Evolutionary conservation across 352 stramenopile genomes (phyloP).

Genomic region (Blastocystis sp.): DNA sequence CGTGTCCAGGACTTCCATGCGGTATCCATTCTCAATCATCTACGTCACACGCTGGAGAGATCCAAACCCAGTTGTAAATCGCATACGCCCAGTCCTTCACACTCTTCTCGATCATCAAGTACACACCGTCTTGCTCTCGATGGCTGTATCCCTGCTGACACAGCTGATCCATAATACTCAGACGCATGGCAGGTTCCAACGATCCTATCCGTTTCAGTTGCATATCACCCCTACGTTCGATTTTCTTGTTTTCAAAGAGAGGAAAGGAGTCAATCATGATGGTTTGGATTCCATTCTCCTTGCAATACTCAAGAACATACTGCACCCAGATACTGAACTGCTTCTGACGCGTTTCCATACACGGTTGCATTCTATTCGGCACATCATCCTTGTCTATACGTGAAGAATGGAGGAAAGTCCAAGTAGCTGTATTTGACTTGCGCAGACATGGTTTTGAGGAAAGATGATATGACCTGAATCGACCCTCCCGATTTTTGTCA

Average conservation of each 20-base stretch:
- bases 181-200: neutral
- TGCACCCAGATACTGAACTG: constrained; percentile 29
- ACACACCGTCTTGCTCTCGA: neutral
- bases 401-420: constrained; percentile 31
- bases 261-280: neutral
- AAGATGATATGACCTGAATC: neutral
- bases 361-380: neutral
- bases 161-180: neutral
- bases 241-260: constrained; percentile 21
- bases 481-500: neutral
- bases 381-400: neutral
- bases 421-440: neutral
- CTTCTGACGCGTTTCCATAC: neutral
- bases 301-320: constrained; percentile 43
- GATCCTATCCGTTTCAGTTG: neutral
- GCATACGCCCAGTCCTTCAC: constrained; percentile 48
- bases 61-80: constrained; percentile 27
- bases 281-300: neutral
- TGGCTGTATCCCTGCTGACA: constrained; percentile 26
- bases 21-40: constrained; percentile 41
- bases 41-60: neutral
- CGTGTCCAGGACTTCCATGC: constrained; percentile 46
- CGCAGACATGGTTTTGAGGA: neutral
- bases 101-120: constrained; percentile 39
- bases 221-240: neutral